These are phyloP conservation scores for Chrysoporthe deuterocubensis DNA, from an alignment of 2,329 filamentous ascomycete genomes.

Conservation along the genomic window DNA sequence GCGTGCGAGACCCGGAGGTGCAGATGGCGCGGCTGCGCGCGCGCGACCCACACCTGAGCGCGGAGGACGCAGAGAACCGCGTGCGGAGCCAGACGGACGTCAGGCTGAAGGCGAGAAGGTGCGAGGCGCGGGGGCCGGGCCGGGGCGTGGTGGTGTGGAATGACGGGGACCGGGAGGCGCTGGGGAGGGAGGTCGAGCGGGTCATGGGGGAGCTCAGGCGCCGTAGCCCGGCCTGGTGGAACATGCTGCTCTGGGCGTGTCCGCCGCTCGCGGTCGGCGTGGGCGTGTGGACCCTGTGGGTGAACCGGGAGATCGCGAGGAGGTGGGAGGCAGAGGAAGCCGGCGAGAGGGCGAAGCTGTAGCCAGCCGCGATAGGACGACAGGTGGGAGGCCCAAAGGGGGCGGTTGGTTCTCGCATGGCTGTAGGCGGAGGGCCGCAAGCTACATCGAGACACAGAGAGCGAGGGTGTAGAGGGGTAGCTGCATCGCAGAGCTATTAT, in stretches of 20 bases:
- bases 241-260: conserved; percentile 68
- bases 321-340: conserved; percentile 68
- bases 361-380: conserved; percentile 22
- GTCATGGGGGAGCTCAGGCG: conserved; percentile 67
- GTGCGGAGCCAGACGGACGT: conserved; percentile 88
- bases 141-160: conserved; percentile 89
- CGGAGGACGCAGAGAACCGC: conserved; percentile 86
- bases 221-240: conserved; percentile 81
- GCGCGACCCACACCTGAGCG: conserved; percentile 76
- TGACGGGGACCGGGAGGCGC: conserved; percentile 72
- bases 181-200: conserved; percentile 68
- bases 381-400: not conserved
- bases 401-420: not conserved
- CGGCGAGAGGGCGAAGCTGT: conserved; percentile 50
- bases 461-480: too few species aligned
- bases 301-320: conserved; percentile 71
- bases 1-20: conserved; percentile 75
- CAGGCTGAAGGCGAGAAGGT: conserved; percentile 77
- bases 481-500: too few species aligned
- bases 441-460: too few species aligned
- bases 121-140: conserved; percentile 65
- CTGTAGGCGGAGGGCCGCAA: too few species aligned
- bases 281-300: conserved; percentile 72
- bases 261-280: conserved; percentile 75
- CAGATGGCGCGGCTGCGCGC: conserved; percentile 81